Base-by-base conservation (phyloP, 108 stramenopile genomes). In the Conticribra guillardii region DNA sequence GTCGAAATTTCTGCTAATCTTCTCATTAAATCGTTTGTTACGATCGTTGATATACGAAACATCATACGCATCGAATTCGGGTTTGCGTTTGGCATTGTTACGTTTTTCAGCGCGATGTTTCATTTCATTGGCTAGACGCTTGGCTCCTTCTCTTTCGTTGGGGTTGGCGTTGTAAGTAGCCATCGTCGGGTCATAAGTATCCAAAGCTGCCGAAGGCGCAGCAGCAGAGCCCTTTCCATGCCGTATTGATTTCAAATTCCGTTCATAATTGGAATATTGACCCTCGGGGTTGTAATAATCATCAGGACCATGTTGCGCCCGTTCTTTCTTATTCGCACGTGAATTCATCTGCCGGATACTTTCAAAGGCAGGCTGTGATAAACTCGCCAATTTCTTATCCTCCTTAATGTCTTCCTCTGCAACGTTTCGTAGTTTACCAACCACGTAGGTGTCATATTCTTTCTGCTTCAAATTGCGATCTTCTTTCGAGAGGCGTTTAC, bases 1-100 rank as follows among this genome's bases (percentile, higher is more conserved):
- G 69, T 96, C 92, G 47, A 85, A 93, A 56, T 88, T 88, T 29
- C 95, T 83, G 33, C 80, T 71, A 71, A 96, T 90, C 81, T 96
- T 96, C 76, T 92, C 69, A 76, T 96, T 96, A 79, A 93, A 96
- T 34, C 63, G 66, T 75, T 92, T 93, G 83, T 96, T 96, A 53
- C 95, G 73, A 49, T 93, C 81, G 77, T 92, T 93, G 71, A 96
- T 96, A 66, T 84, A 89, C 21, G 70, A 80, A 34, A 96, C 90
- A 81, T 96, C 95, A 45, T 67, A 74, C 26, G 83, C 89, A 30
- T 91, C 90, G 53, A 89, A 89, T 37, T 81, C 82, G 14, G 79
- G 59, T 56, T 90, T 84, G 49, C 89, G 84, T 46, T 88, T 90
- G 23, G 65, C 56, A 51, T 85, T 82, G 31, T 59, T 50, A 57